Evolutionary conservation across 805 yeast genomes (phyloP).

Genomic region (Candida mattraensis): DNA sequence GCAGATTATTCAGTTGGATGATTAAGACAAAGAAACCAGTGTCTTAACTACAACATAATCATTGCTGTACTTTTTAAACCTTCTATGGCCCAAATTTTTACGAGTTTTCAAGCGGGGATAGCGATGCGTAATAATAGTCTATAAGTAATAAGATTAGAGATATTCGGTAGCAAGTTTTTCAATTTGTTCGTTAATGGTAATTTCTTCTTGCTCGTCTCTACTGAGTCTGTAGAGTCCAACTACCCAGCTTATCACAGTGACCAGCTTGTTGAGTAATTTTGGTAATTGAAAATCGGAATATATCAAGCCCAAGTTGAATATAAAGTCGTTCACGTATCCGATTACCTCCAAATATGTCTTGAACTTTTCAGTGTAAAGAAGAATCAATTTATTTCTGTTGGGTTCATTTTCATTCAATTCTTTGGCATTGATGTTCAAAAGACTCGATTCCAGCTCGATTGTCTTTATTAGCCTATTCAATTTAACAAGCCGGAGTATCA

Average conservation of each 20-base stretch:
- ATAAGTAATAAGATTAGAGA: conserved; percentile 6
- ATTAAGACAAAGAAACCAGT: conserved; percentile 15
- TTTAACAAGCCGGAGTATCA: conserved; percentile 21
- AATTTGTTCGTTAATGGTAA: conserved; percentile 10
- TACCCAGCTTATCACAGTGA: conserved; percentile 32
- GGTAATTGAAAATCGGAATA: conserved; percentile 24
- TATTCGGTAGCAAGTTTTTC: conserved; percentile 5
- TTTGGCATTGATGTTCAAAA: conserved; percentile 12
- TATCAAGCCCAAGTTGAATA: conserved; percentile 29
- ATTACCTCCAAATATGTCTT: conserved; percentile 28
- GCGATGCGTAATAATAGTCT: conserved; percentile 2
- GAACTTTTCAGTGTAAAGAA: conserved; percentile 26
- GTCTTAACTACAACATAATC: too few species aligned
- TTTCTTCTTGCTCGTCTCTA: conserved; percentile 27
- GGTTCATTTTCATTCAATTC: conserved; percentile 3
- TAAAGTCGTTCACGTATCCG: conserved; percentile 32
- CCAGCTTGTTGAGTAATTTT: conserved; percentile 17
- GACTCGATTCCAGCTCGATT: conserved; percentile 24
- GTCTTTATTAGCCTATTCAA: conserved; percentile 23
- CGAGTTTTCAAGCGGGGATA: too few species aligned
- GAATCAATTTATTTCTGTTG: conserved; percentile 18
- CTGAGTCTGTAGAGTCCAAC: conserved; percentile 30
- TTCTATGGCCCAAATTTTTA: too few species aligned
- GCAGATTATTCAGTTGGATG: conserved; percentile 19
- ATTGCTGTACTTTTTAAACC: too few species aligned